Base-by-base conservation (phyloP, 352 stramenopile species). In the Globisporangium iwayamae region DNA sequence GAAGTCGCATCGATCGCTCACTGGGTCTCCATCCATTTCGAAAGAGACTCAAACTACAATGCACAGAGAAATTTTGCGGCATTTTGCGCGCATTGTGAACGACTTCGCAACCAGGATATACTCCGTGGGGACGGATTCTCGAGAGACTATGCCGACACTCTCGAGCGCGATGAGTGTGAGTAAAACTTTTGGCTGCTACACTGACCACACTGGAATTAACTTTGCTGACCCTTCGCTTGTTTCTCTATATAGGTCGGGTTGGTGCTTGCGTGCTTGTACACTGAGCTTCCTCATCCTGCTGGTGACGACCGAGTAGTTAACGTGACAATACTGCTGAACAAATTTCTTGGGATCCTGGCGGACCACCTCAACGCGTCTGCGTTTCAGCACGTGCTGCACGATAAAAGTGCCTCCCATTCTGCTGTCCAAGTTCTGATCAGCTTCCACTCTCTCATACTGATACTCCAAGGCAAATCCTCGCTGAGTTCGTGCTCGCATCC, bases 371-470 rank as follows among this genome's bases (percentile, higher is more conserved):
- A 54, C 1, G 25, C 28, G 25, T 4, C 57, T 13, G 36, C 20
- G 16, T 70, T 70, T 52, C 45, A 50, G 13, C 50, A 55, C 30
- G 64, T 60, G 20, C 25, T 62, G 30, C 5, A 20, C 3, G 57
- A 70, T 10, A 13, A 32, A 11, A 41, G 43, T 14, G 50, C 80
- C 51, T 70, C 77, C 5, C 68, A 74, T 5, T 73, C 57, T 9
- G 63, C 78, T 34, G 36, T 83, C 14, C 67, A 71, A 36, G 65
- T 78, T 22, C 55, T 93, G 47, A 71, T 72, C 43, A 74, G 68
- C 14, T 72, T 92, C 28, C 71, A 92, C 48, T 70, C 73, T 11
- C 69, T 92, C n/a, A 86, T 92, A 53, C 41, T 94, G 18, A 51
- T 90, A n/a, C 66, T 87, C 4, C 83, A 94, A 80, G 82, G 76